phyloP scores from a whole-genome alignment of 805 yeast genomes.

The Wickerhamomyces bovis region DNA sequence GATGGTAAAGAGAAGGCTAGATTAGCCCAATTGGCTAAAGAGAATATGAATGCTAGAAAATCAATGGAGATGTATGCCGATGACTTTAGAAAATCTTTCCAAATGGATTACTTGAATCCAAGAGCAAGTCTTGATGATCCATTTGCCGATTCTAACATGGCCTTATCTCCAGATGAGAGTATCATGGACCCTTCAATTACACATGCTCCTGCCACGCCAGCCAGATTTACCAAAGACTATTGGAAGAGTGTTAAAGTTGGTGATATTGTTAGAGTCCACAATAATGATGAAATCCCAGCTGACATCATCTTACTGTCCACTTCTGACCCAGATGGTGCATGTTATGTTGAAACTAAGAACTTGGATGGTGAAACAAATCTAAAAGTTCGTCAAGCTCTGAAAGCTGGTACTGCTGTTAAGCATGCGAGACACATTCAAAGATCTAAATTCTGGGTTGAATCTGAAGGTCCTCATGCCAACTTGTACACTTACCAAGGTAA shows the following conservation, averaged over 20 bases:
- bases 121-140: constrained; percentile 11
- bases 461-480: constrained; percentile 79
- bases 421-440: constrained; percentile 41
- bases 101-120: constrained; percentile 20
- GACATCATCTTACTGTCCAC: constrained; percentile 60
- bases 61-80: constrained; percentile 34
- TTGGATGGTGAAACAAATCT: constrained; percentile 76
- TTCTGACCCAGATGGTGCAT: constrained; percentile 60
- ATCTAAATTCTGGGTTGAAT: constrained; percentile 55
- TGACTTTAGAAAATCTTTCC: constrained; percentile 20
- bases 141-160: constrained; percentile 19
- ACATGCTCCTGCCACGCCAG: constrained; percentile 11
- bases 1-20: constrained; percentile 32
- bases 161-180: constrained; percentile 35
- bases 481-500: constrained; percentile 72
- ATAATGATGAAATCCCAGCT: constrained; percentile 77
- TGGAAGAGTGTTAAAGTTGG: constrained; percentile 76
- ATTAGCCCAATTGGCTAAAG: constrained; percentile 21
- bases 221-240: constrained; percentile 28
- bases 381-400: constrained; percentile 66
- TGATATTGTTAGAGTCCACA: constrained; percentile 61
- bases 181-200: constrained; percentile 55
- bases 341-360: constrained; percentile 73
- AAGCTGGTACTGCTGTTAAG: constrained; percentile 44
- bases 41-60: constrained; percentile 25